A percentile compares a stretch with the other conserved stretches of the same genome.
Conservation (phyloP, 129 eudicot species). For the Flaveria trinervia region DNA sequence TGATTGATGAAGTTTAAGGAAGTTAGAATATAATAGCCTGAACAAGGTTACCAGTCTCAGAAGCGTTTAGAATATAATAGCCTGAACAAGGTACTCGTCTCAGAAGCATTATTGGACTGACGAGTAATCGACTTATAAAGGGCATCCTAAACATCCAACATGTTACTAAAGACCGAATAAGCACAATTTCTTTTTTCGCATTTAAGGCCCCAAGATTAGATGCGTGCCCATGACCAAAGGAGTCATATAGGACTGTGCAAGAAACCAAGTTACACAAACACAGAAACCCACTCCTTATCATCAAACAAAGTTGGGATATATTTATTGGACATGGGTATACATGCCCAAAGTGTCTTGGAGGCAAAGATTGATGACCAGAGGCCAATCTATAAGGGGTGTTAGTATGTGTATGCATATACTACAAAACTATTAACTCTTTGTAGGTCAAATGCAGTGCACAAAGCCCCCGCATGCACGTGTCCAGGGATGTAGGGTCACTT, state of each 20-base stretch:
- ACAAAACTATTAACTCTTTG: background rate
- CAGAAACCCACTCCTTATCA: background rate
- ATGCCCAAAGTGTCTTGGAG: background rate
- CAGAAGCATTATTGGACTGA: constrained; percentile 9
- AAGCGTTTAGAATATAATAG: too few species aligned
- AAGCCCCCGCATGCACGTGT: too few species aligned
- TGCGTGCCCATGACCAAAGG: constrained; percentile 7
- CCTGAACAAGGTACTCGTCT: background rate
- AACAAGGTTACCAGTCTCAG: background rate
- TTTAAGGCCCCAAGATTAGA: background rate
- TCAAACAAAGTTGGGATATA: background rate
- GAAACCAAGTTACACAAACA: background rate
- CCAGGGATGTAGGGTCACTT: too few species aligned
- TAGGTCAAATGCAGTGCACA: background rate
- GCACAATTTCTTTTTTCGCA: background rate
- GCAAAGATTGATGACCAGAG: background rate
- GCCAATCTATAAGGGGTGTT: background rate
- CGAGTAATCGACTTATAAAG: constrained; percentile 8
- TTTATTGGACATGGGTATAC: background rate
- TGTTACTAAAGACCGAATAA: background rate
- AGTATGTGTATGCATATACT: background rate
- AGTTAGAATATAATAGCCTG: background rate
- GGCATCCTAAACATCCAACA: background rate
- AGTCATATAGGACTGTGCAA: background rate
- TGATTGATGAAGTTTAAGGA: background rate